Evolutionary conservation across 2,329 filamentous ascomycete genomes (phyloP).

Genomic region (Clonostachys rhizophaga): DNA sequence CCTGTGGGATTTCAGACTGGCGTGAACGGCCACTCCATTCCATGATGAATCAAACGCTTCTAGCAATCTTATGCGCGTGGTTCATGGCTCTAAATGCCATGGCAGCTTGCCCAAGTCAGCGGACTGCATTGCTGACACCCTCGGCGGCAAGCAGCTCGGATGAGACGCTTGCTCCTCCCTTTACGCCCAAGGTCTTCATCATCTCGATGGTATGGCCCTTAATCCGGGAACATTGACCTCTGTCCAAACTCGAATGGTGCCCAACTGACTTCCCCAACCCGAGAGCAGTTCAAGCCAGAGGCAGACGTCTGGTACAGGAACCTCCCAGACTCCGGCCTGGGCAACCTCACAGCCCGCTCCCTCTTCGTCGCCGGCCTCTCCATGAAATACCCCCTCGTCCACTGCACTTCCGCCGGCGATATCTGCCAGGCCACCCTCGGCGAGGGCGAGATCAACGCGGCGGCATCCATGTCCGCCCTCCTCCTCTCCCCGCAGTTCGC

Average conservation of each 20-base stretch:
- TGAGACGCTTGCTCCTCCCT: slow-evolving; percentile 2
- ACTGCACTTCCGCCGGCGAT: slow-evolving; percentile 55
- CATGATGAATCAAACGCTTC: too few species aligned
- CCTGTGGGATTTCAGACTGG: too few species aligned
- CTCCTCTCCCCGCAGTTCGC: slow-evolving; percentile 59
- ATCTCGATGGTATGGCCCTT: slow-evolving; percentile 50
- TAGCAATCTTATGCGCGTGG: too few species aligned
- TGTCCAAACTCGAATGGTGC: too few species aligned
- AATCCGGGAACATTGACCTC: not conserved
- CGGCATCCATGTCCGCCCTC: slow-evolving; percentile 58
- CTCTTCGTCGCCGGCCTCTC: slow-evolving; percentile 59
- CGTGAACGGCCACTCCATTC: too few species aligned
- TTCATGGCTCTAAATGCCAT: too few species aligned
- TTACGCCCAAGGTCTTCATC: slow-evolving; percentile 57
- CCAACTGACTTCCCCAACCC: not conserved
- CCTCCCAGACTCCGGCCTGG: slow-evolving; percentile 36
- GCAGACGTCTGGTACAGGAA: slow-evolving; percentile 57
- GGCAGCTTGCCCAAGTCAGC: too few species aligned
- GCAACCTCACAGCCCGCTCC: slow-evolving; percentile 50
- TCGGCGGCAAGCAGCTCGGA: too few species aligned
- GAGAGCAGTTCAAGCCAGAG: slow-evolving; percentile 53
- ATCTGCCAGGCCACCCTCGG: slow-evolving; percentile 68
- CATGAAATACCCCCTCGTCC: slow-evolving; percentile 58
- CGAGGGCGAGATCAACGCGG: slow-evolving; percentile 72
- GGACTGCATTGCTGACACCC: too few species aligned